Evolutionary conservation across 495 filamentous ascomycete genomes (phyloP), one percentile per base, ranked within the genome.

Genomic region (Penicillium diatomitis): DNA sequence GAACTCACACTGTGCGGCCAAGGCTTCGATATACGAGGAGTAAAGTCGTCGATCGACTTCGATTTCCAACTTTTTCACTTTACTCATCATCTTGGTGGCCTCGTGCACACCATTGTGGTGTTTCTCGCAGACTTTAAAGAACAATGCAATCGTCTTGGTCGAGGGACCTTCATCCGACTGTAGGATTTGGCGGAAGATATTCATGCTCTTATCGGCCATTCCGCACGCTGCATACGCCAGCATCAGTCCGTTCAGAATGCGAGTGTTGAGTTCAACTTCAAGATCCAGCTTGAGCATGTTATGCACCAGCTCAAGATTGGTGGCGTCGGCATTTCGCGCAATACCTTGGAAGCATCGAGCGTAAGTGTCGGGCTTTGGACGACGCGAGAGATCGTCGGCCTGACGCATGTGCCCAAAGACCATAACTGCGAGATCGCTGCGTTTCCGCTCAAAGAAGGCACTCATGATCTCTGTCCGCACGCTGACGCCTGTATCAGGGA

Each of bases 241-340:
- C 85, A 98, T 96, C 29, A 98, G 70, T 0, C 83, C 77, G 55
- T 96, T 96, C 44, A 81, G 73, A 1, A 97, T 62, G 42, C 69
- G 70, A 2, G 91, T 96, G 60, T 81, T 83, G 10, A 84, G 72
- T 49, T 92, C 83, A 34, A 97, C 73, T 38, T 79, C 74, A 6
- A 81, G 70, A 66, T 97, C 92, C 52, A 97, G 81, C 65, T 95
- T 96, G 41, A 96, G 73, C 79, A 94, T 89, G 57, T 95, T 95
- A 61, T 94, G 86, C 10, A 95, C 76, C 35, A 83, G 76, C 48
- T 81, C 74, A 32, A 96, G 67, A 36, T 78, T 79, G 33, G 86
- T 83, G 3, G 66, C 47, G 51, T 94, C 84, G 0, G 70, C 77
- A 6, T 72, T 72, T 29, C 73, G 67, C 10, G 84, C 87, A 10